Conservation (phyloP, 345 rosid species). For the Heritiera littoralis region DNA sequence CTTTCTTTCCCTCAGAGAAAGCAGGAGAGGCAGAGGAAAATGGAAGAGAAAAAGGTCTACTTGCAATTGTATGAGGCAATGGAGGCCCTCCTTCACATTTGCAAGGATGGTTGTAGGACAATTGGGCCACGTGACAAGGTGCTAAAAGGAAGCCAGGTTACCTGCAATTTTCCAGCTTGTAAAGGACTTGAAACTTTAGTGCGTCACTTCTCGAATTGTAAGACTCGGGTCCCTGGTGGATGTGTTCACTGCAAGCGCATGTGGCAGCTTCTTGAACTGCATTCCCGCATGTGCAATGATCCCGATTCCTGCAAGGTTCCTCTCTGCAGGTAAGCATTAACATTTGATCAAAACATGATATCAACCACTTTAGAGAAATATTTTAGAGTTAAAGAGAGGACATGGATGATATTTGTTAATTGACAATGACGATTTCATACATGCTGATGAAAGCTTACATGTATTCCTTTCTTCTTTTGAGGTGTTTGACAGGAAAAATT, state of each 20-base stretch:
- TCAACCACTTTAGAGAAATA: not conserved
- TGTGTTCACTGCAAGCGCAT: slow-evolving; percentile 78
- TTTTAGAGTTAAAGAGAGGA: not conserved
- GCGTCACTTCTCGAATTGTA: slow-evolving; percentile 78
- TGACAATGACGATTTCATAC: not conserved
- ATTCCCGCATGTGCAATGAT: slow-evolving; percentile 71
- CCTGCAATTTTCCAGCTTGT: slow-evolving; percentile 77
- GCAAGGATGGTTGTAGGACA: slow-evolving; percentile 80
- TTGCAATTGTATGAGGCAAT: slow-evolving; percentile 71
- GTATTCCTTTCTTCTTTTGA: not conserved
- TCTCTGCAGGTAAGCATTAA: slow-evolving; percentile 66
- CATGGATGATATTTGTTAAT: not conserved
- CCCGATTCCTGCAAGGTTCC: slow-evolving; percentile 84
- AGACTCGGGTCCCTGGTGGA: slow-evolving; percentile 66
- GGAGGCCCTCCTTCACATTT: slow-evolving; percentile 91
- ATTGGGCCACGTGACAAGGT: slow-evolving; percentile 78
- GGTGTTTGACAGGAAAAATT: not conserved
- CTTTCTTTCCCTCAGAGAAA: slow-evolving; percentile 41
- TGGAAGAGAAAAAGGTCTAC: slow-evolving; percentile 65
- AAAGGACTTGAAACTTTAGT: slow-evolving; percentile 75
- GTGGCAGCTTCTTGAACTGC: slow-evolving; percentile 95
- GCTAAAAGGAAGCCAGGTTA: slow-evolving; percentile 51
- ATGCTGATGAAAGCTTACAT: not conserved
- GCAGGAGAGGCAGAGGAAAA: slow-evolving; percentile 53
- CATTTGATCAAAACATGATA: not conserved